Conservation (phyloP, 1,139 yeast genomes). For the Geotrichum armillariae region DNA sequence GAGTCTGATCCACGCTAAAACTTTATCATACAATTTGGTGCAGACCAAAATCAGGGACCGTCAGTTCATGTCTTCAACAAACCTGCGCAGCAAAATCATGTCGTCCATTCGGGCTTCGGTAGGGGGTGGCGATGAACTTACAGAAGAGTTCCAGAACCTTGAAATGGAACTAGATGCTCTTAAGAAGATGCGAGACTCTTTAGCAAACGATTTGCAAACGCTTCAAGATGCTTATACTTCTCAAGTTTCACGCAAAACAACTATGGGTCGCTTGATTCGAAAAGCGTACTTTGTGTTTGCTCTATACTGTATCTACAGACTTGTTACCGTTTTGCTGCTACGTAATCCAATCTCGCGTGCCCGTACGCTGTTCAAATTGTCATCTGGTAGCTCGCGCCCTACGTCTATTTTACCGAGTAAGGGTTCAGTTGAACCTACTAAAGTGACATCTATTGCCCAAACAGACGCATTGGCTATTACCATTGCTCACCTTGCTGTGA, state of each 20-base stretch:
- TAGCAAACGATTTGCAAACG: slow-evolving; percentile 36
- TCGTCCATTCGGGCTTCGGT: slow-evolving; percentile 27
- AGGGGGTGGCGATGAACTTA: slow-evolving; percentile 40
- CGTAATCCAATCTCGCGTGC: slow-evolving; percentile 32
- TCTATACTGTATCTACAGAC: slow-evolving; percentile 63
- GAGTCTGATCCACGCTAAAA: slow-evolving; percentile 36
- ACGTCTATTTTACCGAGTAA: background rate
- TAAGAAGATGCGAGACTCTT: slow-evolving; percentile 43
- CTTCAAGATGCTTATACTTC: slow-evolving; percentile 30
- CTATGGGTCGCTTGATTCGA: slow-evolving; percentile 35
- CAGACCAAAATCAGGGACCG: slow-evolving; percentile 25
- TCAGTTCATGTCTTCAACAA: slow-evolving; percentile 29
- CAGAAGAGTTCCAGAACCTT: slow-evolving; percentile 64
- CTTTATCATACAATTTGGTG: slow-evolving; percentile 2
- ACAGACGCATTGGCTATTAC: slow-evolving; percentile 53
- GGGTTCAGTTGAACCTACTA: slow-evolving; percentile 17
- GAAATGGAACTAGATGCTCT: slow-evolving; percentile 72
- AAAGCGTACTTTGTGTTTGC: slow-evolving; percentile 46
- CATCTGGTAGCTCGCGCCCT: slow-evolving; percentile 7
- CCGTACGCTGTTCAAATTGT: slow-evolving; percentile 10
- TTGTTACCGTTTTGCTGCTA: slow-evolving; percentile 45
- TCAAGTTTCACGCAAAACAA: slow-evolving; percentile 36
- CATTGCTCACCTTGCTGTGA: slow-evolving; percentile 46
- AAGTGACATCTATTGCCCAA: slow-evolving; percentile 17
- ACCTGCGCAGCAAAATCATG: slow-evolving; percentile 33